Percentiles rank a stretch among this genome's conserved stretches.
phyloP scores from a whole-genome alignment of 192 early-diverging fungal species.

The Endogone sp. region DNA sequence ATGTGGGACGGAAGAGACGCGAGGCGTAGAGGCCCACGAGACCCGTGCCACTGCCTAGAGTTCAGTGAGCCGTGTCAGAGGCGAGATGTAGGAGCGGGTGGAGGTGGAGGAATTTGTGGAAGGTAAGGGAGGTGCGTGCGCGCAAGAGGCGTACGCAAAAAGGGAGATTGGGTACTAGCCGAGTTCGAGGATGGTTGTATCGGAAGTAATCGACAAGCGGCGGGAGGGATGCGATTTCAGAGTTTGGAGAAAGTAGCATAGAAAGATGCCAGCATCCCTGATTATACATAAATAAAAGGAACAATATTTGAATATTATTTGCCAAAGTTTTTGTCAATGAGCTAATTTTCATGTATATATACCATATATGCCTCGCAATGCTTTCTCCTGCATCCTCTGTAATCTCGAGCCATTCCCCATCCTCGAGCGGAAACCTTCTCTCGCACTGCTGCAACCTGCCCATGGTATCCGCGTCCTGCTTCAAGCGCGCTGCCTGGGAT shows the following conservation, averaged over 20 bases:
- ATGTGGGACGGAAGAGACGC: not conserved
- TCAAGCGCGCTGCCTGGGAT: not conserved
- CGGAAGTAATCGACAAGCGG: not conserved
- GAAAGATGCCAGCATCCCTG: not conserved
- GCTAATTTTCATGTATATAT: no score
- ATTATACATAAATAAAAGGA: no score
- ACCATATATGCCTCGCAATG: slow-evolving; percentile 2
- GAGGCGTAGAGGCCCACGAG: not conserved
- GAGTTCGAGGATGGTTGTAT: not conserved
- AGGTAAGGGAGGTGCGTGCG: no score
- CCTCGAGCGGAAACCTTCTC: not conserved
- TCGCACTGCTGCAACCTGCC: not conserved
- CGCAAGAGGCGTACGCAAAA: no score
- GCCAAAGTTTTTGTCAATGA: no score
- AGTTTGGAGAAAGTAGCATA: not conserved
- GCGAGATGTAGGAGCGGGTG: not conserved
- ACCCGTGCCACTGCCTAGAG: slow-evolving; percentile 1
- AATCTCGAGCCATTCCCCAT: not conserved
- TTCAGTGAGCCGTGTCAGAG: not conserved
- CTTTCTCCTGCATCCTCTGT: not conserved
- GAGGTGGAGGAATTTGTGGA: not conserved
- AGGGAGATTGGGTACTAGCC: not conserved
- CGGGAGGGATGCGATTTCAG: not conserved
- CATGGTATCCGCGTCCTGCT: not conserved
- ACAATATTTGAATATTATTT: no score